Percentiles rank a stretch among this genome's conserved stretches.
Evolutionary conservation across 768 basidiomycete species (phyloP).

Genomic region (Rhodosporidiobolus sp.): DNA sequence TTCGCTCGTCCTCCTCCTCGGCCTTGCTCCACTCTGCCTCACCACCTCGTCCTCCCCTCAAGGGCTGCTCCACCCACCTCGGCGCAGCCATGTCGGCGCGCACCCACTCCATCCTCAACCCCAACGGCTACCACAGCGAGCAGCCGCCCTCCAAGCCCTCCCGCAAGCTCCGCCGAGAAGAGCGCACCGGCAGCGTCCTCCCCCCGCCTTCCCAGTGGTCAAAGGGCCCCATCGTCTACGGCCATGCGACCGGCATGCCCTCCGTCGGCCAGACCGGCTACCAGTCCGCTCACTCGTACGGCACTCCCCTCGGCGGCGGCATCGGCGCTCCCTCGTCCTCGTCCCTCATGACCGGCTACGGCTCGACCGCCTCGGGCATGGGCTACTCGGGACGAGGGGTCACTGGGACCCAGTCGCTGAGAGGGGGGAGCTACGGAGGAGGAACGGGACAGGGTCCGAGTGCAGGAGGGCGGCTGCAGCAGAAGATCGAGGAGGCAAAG

Average conservation of each 20-base stretch:
- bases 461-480: slow-evolving; percentile 20
- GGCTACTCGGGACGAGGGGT: neutral
- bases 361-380: neutral
- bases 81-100: neutral
- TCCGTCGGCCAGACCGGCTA: slow-evolving; percentile 29
- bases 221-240: slow-evolving; percentile 10
- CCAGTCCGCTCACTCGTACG: slow-evolving; percentile 1
- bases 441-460: neutral
- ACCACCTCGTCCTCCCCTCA: neutral
- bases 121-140: neutral
- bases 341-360: slow-evolving; percentile 9
- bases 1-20: neutral
- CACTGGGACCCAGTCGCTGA: neutral
- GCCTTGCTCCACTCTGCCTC: neutral
- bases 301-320: neutral
- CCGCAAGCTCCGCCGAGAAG: slow-evolving; percentile 24
- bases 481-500: slow-evolving; percentile 35
- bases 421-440: slow-evolving; percentile 1
- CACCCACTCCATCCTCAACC: slow-evolving; percentile 2
- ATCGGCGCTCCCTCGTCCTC: neutral
- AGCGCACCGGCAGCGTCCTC: slow-evolving; percentile 15
- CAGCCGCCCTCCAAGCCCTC: neutral
- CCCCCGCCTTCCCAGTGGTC: slow-evolving; percentile 20
- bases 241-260: slow-evolving; percentile 8
- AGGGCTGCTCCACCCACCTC: neutral